Evolutionary conservation across 257 asterid species (phyloP), one percentile per base, ranked within the genome.

Genomic region (Salvia hispanica): DNA sequence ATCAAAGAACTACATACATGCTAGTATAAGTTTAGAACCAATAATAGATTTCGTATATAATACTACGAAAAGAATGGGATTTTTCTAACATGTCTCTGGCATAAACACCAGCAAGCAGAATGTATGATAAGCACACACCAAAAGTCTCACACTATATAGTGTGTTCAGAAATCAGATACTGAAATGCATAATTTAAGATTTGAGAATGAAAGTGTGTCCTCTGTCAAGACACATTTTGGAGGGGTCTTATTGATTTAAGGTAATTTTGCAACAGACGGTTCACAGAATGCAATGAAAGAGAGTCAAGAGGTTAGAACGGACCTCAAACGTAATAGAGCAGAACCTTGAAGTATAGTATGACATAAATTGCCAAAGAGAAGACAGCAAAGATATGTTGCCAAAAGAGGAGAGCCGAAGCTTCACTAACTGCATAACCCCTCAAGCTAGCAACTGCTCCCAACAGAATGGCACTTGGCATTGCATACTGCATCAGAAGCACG

Each of bases 391-490:
- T 70, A 48, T 93, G 96, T 56, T 90, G 97, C 98, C 98, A 93
- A 81, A 93, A 93, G 44, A 93, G 94, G 56, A 88, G 79, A 37
- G 96, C 90, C 9, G 98, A 90, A 70, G 98, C 95, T 79, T 93
- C 98, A 5, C 80, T 74, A 58, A 89, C 95, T 14, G 96, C 95
- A 72, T 89, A 92, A 21, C 94, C 90, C 73, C 98, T 87, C 77
- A 92, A 78, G 67, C 92, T 86, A 56, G 97, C 98, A 54, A 93
- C 86, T 28, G 98, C 95, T 46, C 98, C 98, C 80, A 93, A 70
- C 80, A 90, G 72, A 76, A 93, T 90, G 10, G 98, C 97, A 61
- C 94, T 93, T 1, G 98, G 98, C 9, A 80, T 86, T 6, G 95
- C 82, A 62, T 93, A 90, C 77, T 93, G 99, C 85, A 93, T 72